Evolutionary conservation across 169 alveolate genomes (phyloP).

Genomic region (Cryptosporidium meleagridis): DNA sequence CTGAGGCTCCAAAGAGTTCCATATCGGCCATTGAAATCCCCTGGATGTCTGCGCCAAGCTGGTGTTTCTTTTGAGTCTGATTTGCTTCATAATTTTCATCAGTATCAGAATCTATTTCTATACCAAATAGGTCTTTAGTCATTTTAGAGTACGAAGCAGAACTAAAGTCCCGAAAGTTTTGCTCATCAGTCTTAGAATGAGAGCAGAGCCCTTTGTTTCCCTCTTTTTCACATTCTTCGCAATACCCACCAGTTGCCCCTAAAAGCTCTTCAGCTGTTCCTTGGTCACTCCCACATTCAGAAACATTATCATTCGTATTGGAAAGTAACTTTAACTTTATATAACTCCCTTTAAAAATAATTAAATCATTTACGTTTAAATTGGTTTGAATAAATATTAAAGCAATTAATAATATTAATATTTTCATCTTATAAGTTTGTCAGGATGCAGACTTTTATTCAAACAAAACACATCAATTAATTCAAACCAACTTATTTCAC

Average conservation of each 20-base stretch:
- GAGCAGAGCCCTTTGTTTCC: neutral
- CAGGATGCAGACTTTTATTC: too few relatives aligned
- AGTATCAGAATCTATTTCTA: neutral
- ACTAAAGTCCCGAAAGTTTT: too few relatives aligned
- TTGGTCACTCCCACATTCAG: neutral
- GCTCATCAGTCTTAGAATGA: neutral
- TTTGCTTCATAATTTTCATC: too few relatives aligned
- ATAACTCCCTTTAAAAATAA: neutral
- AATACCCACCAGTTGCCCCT: conserved; percentile 1
- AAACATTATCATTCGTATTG: neutral
- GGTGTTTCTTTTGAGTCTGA: neutral
- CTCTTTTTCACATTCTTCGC: neutral
- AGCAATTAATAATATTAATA: neutral
- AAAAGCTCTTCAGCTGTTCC: neutral
- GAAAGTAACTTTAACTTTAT: neutral
- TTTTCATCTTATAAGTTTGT: neutral
- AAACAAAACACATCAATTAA: too few relatives aligned
- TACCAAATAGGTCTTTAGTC: neutral
- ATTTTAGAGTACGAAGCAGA: neutral
- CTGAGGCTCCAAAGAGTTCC: neutral
- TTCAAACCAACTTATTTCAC: neutral
- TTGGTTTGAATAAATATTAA: neutral
- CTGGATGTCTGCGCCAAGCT: too few relatives aligned
- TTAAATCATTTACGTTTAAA: neutral
- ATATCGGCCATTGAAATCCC: neutral